A percentile compares a stretch with the other conserved stretches of the same genome.
These are phyloP conservation scores for Actinomortierella ambigua DNA, from an alignment of 371 early-diverging fungal species.

Conservation along the genomic window DNA sequence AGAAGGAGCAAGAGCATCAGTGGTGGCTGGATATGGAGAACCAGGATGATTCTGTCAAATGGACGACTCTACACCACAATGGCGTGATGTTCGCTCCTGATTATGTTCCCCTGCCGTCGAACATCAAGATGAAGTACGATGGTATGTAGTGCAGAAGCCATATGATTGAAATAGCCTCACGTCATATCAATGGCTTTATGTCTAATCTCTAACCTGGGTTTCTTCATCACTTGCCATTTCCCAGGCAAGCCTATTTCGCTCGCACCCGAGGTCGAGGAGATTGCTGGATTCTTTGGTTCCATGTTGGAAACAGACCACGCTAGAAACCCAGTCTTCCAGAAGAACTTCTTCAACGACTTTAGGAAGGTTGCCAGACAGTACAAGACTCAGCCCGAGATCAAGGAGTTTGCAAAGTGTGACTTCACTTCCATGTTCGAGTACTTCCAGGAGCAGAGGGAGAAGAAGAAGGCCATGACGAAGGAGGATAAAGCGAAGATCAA, in stretches of 20 bases:
- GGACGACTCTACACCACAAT: constrained; percentile 88
- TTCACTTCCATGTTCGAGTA: constrained; percentile 87
- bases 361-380: constrained; percentile 63
- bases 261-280: constrained; percentile 89
- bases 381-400: constrained; percentile 79
- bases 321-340: constrained; percentile 81
- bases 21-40: constrained; percentile 60
- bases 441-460: constrained; percentile 77
- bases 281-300: constrained; percentile 93
- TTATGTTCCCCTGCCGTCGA: constrained; percentile 73
- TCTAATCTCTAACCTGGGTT: neutral
- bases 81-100: constrained; percentile 94
- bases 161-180: neutral
- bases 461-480: constrained; percentile 85
- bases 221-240: neutral
- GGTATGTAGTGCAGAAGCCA: constrained; percentile 50
- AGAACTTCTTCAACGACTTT: constrained; percentile 95
- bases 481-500: constrained; percentile 86
- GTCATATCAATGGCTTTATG: neutral
- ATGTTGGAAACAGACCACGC: constrained; percentile 86
- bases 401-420: constrained; percentile 85
- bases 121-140: constrained; percentile 88
- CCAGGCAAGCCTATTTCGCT: constrained; percentile 67
- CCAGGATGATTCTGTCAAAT: constrained; percentile 67
- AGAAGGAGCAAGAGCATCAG: constrained; percentile 46